Percentiles rank a stretch among this genome's conserved stretches.
Conservation (phyloP, 2,329 filamentous ascomycete species). For the Sphaerulina vaccinii region DNA sequence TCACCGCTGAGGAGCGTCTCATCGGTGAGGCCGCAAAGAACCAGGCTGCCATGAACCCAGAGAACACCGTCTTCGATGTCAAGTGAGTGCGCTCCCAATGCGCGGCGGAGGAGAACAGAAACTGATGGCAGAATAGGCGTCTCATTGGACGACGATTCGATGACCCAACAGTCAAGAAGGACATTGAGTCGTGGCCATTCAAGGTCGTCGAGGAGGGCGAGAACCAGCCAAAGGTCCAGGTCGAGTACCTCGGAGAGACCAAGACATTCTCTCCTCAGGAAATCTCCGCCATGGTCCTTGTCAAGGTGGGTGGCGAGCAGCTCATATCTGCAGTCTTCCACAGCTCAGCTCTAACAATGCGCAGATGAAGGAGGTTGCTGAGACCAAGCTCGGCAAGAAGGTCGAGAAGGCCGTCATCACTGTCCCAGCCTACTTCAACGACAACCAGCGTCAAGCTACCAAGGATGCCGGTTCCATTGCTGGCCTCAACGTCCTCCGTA, state of each 20-base stretch:
- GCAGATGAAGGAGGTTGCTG: slow-evolving; percentile 99
- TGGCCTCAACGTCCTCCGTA: slow-evolving; percentile 97
- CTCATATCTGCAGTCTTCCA: background rate
- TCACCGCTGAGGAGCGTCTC: slow-evolving; percentile 97
- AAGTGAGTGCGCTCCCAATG: slow-evolving; percentile 51
- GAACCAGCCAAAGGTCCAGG: slow-evolving; percentile 87
- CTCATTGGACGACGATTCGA: slow-evolving; percentile 95
- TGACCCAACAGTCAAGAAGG: slow-evolving; percentile 97
- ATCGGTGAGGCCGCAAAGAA: slow-evolving; percentile 99
- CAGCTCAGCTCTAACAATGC: slow-evolving; percentile 20
- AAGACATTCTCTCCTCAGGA: slow-evolving; percentile 98
- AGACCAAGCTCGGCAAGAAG: slow-evolving; percentile 97
- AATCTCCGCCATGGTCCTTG: slow-evolving; percentile 97
- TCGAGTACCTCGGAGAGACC: slow-evolving; percentile 90
- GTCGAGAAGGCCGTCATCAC: slow-evolving; percentile 99
- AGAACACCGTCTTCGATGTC: slow-evolving; percentile 98
- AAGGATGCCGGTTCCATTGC: slow-evolving; percentile 98
- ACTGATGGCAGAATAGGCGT: slow-evolving; percentile 63
- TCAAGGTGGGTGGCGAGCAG: slow-evolving; percentile 67
- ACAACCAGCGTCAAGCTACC: slow-evolving; percentile 99
- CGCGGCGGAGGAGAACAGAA: slow-evolving; percentile 4
- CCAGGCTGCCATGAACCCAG: slow-evolving; percentile 98
- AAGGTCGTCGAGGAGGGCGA: slow-evolving; percentile 82
- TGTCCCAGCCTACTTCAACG: slow-evolving; percentile 99
- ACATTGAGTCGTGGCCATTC: slow-evolving; percentile 98